Base-by-base conservation (phyloP, 2,329 filamentous ascomycete species). In the Colletotrichum falcatum region DNA sequence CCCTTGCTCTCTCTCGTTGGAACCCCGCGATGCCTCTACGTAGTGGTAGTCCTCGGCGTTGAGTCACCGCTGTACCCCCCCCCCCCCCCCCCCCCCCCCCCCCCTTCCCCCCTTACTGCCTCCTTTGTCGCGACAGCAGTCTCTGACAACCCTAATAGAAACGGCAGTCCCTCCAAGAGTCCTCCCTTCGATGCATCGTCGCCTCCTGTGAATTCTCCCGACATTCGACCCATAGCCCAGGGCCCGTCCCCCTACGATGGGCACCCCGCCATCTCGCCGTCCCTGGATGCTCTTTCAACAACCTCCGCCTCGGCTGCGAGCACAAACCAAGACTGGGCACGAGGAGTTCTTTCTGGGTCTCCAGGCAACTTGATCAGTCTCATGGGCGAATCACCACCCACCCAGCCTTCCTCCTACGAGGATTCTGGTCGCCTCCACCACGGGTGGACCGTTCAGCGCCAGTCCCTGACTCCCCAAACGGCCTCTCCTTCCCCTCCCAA, bases 361-460 rank as follows among this genome's bases (percentile, higher is more conserved):
- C 85, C 85, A n/a, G 82, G 83, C 61, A 87, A 87, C 70, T 79
- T 87, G 66, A 86, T 87, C 72, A 86, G 81, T 75, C 76, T 87
- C 68, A 81, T 82, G 77, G 84, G 84, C 64, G 86, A 87, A 73
- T 87, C 85, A 28, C 85, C 86, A 58, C 85, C 86, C 3, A 87
- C 84, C 23, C 84, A 85, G 56, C 85, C 85, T 20, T 87, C 85
- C 26, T 87, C 85, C 1, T 87, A 86, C 72, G 85, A 87, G 74
- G 85, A 87, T 71, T 77, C 82, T 7, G 75, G 81, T 62, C 82
- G 82, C 44, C 76, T 83, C 56, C 79, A 82, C 49, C 83, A 84
- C 46, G 80, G 83, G 76, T 85, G 81, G 83, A 83, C 83, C 74
- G 86, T 77, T 71, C 79, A 87, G 69, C 80, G 84, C 33, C 80